A percentile compares a stretch with the other conserved stretches of the same genome.
These are phyloP conservation scores for Echium plantagineum DNA, from an alignment of 257 asterid species.

Conservation along the genomic window DNA sequence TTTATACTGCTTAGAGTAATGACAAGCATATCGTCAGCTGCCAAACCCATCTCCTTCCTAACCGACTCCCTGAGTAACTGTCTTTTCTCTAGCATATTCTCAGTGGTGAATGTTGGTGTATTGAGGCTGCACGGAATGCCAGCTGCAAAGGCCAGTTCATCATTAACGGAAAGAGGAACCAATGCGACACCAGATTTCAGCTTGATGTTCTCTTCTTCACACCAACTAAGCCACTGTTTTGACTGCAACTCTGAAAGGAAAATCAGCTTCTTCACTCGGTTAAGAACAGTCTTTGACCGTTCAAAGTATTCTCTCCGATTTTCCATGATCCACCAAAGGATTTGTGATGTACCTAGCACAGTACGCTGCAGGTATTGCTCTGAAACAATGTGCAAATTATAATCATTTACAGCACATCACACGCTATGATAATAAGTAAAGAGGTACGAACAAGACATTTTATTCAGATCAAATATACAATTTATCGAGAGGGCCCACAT, in stretches of 20 bases:
- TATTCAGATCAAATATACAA: too few relatives aligned
- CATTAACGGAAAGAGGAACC: constrained; percentile 84
- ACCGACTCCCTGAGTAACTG: constrained; percentile 48
- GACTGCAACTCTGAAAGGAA: constrained; percentile 81
- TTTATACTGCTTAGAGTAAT: constrained; percentile 79
- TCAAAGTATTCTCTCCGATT: constrained; percentile 83
- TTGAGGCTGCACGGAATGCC: constrained; percentile 71
- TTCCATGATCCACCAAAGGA: constrained; percentile 99
- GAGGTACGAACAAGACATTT: too few relatives aligned
- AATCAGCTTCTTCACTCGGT: constrained; percentile 70
- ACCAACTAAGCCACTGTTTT: constrained; percentile 86
- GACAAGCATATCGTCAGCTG: constrained; percentile 68
- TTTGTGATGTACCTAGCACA: constrained; percentile 80
- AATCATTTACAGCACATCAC: background rate
- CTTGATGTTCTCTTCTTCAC: constrained; percentile 71
- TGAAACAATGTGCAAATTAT: constrained; percentile 24
- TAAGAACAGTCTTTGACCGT: constrained; percentile 68
- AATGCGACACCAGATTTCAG: constrained; percentile 65
- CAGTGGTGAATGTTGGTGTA: constrained; percentile 62
- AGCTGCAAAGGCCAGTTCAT: constrained; percentile 89
- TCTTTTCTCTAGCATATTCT: constrained; percentile 68
- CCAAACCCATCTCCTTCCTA: constrained; percentile 78
- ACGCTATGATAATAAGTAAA: background rate
- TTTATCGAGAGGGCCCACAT: too few relatives aligned
- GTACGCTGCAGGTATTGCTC: constrained; percentile 78